Conservation (phyloP, 2,329 filamentous ascomycete species). For the Metarhizium album region DNA sequence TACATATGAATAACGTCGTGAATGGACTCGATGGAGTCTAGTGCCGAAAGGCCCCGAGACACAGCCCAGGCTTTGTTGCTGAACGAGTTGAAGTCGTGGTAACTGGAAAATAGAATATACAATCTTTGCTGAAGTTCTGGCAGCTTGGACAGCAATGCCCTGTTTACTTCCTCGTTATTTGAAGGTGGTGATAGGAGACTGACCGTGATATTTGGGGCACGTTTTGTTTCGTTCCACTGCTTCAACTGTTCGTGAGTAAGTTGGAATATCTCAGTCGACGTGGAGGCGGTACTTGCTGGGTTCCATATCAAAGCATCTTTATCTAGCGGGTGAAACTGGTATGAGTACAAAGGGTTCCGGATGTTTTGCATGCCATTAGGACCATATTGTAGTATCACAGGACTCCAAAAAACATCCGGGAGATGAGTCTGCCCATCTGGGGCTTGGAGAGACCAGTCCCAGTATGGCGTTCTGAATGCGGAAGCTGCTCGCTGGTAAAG, state of each 20-base stretch:
- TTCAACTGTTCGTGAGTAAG: conserved; percentile 34
- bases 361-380: conserved; percentile 46
- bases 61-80: conserved; percentile 57
- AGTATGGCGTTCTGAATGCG: conserved; percentile 46
- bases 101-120: conserved; percentile 56
- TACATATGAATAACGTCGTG: conserved; percentile 54
- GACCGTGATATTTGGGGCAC: conserved; percentile 33
- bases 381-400: conserved; percentile 40
- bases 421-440: conserved; percentile 36
- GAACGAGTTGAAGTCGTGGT: conserved; percentile 56
- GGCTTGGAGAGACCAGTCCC: conserved; percentile 46
- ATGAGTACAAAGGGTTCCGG: conserved; percentile 51
- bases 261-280: not conserved
- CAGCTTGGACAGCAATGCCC: conserved; percentile 33
- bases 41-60: conserved; percentile 32
- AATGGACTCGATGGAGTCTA: conserved; percentile 55
- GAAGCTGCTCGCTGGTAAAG: conserved; percentile 40
- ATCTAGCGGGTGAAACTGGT: conserved; percentile 50
- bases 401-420: conserved; percentile 34
- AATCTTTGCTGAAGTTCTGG: conserved; percentile 50
- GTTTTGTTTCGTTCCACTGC: conserved; percentile 48
- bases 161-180: conserved; percentile 46
- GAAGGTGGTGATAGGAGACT: conserved; percentile 30
- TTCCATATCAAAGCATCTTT: conserved; percentile 44
- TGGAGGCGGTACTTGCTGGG: conserved; percentile 38